phyloP scores from a whole-genome alignment of 2,329 filamentous ascomycete species.

The Purpureocillium lavendulum region DNA sequence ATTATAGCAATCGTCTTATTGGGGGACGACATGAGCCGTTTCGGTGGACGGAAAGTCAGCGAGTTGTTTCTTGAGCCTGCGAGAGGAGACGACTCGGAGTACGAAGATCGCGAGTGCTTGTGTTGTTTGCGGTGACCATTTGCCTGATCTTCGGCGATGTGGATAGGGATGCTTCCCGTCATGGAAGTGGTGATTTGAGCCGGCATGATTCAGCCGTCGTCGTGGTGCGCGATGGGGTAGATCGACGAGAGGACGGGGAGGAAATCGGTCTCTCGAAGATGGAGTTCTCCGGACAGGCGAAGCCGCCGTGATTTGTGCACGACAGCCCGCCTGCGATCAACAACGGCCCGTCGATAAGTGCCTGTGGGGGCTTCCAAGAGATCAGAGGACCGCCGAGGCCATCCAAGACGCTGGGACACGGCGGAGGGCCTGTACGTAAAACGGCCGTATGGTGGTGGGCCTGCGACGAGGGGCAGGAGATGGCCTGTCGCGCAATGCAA shows the following conservation, averaged over 20 bases:
- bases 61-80: conserved; percentile 49
- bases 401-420: neutral
- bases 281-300: conserved; percentile 14
- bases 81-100: conserved; percentile 51
- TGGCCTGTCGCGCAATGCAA: conserved; percentile 19
- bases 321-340: conserved; percentile 11
- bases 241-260: neutral
- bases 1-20: conserved; percentile 87
- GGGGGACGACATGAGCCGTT: conserved; percentile 49
- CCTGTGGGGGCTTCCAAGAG: conserved; percentile 5
- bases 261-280: conserved; percentile 2
- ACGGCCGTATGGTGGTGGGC: conserved; percentile 23
- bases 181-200: conserved; percentile 30
- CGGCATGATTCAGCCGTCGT: conserved; percentile 22
- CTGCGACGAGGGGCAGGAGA: conserved; percentile 12
- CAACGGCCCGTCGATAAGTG: conserved; percentile 4
- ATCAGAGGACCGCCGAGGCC: neutral
- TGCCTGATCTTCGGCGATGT: conserved; percentile 25
- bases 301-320: conserved; percentile 14
- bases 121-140: conserved; percentile 35
- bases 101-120: conserved; percentile 54
- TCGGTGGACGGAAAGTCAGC: conserved; percentile 50
- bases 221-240: conserved; percentile 6
- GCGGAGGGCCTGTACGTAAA: conserved; percentile 24
- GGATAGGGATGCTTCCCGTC: conserved; percentile 28